Base-by-base conservation (phyloP, 306 rosid species). In the Castanea crenata region DNA sequence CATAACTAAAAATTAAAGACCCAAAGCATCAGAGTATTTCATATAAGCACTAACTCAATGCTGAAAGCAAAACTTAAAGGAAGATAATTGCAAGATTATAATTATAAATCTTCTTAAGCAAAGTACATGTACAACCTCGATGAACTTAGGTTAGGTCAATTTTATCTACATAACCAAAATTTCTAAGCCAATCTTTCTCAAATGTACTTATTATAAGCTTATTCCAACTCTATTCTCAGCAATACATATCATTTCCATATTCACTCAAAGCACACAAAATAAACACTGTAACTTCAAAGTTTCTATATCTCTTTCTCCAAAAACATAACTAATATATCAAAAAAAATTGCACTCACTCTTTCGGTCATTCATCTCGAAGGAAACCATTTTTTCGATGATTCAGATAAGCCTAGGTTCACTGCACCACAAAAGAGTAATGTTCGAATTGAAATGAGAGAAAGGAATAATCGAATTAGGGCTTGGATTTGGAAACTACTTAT, bases 281-380 rank as follows among this genome's bases (percentile, higher is more conserved):
- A 21, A 44, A 35, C 5, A 5, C 51, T 16, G 25, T 11, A 68
- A 68, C 6, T 35, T 44, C 41, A 31, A 31, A 56, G 8, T 11
- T 71, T 25, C 57, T 55, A 29, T 25, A 75, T 41, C 31, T 32
- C 62, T 55, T 44, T 32, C 62, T 55, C 29, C 58, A 46, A 15
- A 34, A 55, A 23, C 44, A 59, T 14, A 3, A 19, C 9, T 55
- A 10, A 46, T 15, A 63, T 25, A 69, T 71, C 3, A 20, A 18
- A 6, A 74, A 49, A 55, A 25, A 69, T 74, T 80, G 15, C 13
- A 81, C 97, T 90, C 85, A 94, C 97, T 94, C 87, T 94, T 94
- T 75, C 97, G 90, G 83, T 94, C 99, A 83, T 94, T 94, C 99
- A 94, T 94, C 87, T 94, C 99, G 77, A 94, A 92, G 74, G 97